Evolutionary conservation across 768 basidiomycete genomes (phyloP), one percentile per base, ranked within the genome.

Genomic region (Tricholoma bakamatsutake): DNA sequence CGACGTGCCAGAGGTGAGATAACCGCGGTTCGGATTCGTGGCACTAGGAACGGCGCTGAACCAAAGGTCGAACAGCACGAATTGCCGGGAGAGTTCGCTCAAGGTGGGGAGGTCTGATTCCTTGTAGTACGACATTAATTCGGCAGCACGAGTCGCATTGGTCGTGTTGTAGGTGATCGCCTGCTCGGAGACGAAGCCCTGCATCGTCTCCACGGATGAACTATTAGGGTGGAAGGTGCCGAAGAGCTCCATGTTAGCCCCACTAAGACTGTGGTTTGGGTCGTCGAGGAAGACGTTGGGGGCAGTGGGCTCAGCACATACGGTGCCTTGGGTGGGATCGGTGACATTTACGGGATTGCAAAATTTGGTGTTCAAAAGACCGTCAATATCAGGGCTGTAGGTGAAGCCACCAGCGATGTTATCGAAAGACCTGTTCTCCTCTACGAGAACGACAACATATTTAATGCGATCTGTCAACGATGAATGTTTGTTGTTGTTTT

Each of bases 1-100:
- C 2, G 69, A 68, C 18, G 69, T 67, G 21, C 69, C 69, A 12
- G 67, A 61, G 27, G 63, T 60, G 15, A 64, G 50, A 49, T 63
- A 69, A 8, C 62, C 59, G 34, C 69, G 70, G 59, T 69, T 71
- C 4, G 69, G 69, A 53, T 69, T 62, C 12, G 69, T 71, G 21
- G 68, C 43, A 10, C 69, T 69, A 27, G 67, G 67, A 47, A 70
- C 53, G 31, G 61, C 62, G 18, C 66, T 60, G 57, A 71, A 71
- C 68, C 68, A 70, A 43, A 64, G 59, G 54, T 71, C 66, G 57
- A 68, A 69, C n/a, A 64, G 61, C 34, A 63, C 53, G 50, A 67
- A 70, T 50, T 61, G 57, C 18, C 64, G 55, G 2, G 66, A 67
- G 10, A 70, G 42, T 18, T 60, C 61, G 1, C 48, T 47, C 17